Evolutionary conservation across 352 stramenopile genomes (phyloP).

Genomic region (Globisporangium abappressorium): DNA sequence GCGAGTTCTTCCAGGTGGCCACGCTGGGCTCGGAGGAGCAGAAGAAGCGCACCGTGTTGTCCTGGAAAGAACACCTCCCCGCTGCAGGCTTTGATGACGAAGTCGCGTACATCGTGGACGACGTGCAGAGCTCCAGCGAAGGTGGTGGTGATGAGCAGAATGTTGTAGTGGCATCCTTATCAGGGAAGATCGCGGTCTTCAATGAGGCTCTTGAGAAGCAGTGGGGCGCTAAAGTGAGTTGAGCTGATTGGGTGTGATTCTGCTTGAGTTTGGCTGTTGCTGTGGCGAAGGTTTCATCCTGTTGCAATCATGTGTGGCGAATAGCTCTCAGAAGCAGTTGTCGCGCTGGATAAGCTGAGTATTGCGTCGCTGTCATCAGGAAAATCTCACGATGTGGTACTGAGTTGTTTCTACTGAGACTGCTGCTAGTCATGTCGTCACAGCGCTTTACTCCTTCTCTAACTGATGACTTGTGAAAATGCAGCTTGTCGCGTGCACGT

Average conservation of each 20-base stretch:
- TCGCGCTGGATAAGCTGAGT: constrained; percentile 45
- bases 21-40: constrained; percentile 13
- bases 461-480: not conserved
- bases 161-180: constrained; percentile 37
- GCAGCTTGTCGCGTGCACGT: constrained; percentile 68
- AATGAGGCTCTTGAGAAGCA: constrained; percentile 31
- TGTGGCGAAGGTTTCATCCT: not conserved
- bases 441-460: not conserved
- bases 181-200: constrained; percentile 36
- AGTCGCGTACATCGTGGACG: constrained; percentile 45
- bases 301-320: not conserved
- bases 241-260: not conserved
- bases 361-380: not conserved
- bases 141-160: constrained; percentile 15
- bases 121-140: constrained; percentile 22
- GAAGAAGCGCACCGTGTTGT: constrained; percentile 23
- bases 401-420: not conserved
- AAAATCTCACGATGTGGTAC: constrained; percentile 7
- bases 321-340: constrained; percentile 48
- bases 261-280: not conserved
- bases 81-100: constrained; percentile 18
- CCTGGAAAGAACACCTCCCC: constrained; percentile 32
- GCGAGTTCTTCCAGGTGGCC: constrained; percentile 46
- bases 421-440: not conserved
- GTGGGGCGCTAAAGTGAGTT: constrained; percentile 48